Evolutionary conservation across 768 basidiomycete genomes (phyloP), one percentile per base, ranked within the genome.

Genomic region (Suillus alpinus): DNA sequence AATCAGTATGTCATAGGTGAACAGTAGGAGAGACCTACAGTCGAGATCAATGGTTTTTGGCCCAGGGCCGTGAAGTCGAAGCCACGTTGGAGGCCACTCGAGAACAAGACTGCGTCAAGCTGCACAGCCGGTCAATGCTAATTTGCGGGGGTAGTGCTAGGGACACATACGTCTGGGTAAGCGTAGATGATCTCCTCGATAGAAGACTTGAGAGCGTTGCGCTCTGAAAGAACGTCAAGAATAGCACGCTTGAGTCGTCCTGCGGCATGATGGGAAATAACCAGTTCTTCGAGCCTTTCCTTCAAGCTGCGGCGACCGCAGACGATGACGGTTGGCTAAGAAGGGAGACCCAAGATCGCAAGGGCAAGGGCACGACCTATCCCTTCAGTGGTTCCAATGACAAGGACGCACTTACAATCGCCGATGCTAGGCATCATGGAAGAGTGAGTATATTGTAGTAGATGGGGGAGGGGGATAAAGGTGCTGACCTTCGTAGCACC

Each of bases 361-460:
- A 82, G 74, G 5, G 85, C 84, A 7, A 87, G 78, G 41, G 80
- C 78, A 5, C 83, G 80, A 18, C 86, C 85, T 32, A 86, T 82
- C 34, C 85, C 85, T 32, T 82, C 73, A 4, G 85, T 85, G 2
- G 83, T 83, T 23, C 84, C 83, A 50, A 81, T 78, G 60, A 85
- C 73, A 57, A 85, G 77, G 62, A 84, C 71, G 60, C 81, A 83
- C 69, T 80, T 82, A 31, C 75, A 76, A 67, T 79, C 74, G 65
- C 77, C 70, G 60, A 84, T 81, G 56, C 71, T 71, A 58, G 77
- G 68, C 69, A 68, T 64, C 64, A 44, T 63, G 51, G 26, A 31
- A 34, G 23, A 57, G 36, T 26, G 8, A 18, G 31, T 18, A 36
- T 14, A 8, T 14, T 29, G 29, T 2, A 58, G 9, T 36, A 32